Conservation (phyloP, 2,329 filamentous ascomycete species). For the Lachnellula occidentalis region DNA sequence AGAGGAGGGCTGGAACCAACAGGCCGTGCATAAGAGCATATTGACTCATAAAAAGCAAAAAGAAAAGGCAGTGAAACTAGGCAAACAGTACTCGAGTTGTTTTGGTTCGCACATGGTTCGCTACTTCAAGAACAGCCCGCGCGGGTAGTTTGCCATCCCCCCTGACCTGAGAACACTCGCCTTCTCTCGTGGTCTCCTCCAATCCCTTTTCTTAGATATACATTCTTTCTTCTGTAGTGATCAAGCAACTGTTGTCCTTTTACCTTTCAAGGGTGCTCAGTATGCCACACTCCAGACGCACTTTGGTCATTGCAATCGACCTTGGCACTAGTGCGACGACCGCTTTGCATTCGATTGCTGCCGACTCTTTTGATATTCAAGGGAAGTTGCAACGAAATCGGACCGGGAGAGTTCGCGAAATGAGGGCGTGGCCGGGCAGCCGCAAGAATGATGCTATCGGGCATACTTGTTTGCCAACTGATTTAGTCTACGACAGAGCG, state of each 20-base stretch:
- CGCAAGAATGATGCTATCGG: slow-evolving; percentile 1
- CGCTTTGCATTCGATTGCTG: neutral
- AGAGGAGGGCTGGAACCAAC: neutral
- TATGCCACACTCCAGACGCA: neutral
- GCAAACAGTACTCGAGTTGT: too few relatives aligned
- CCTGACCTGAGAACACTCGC: too few relatives aligned
- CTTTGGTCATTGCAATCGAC: neutral
- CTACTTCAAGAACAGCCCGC: neutral
- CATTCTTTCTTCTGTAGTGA: too few relatives aligned
- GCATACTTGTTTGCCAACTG: slow-evolving; percentile 9
- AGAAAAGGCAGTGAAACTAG: too few relatives aligned
- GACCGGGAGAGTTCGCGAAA: neutral
- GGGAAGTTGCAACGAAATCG: neutral
- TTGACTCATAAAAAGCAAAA: too few relatives aligned
- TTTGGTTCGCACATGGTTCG: too few relatives aligned
- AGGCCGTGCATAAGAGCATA: neutral
- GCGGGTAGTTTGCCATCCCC: neutral
- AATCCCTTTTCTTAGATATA: neutral
- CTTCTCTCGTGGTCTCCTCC: too few relatives aligned
- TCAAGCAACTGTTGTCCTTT: too few relatives aligned
- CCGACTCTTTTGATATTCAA: neutral
- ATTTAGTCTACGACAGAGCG: slow-evolving; percentile 8
- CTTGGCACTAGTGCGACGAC: neutral
- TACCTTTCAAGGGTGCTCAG: too few relatives aligned
- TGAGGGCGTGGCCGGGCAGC: slow-evolving; percentile 7